These are phyloP conservation scores for Mycosphaerelloides madeirae DNA, from an alignment of 2,329 filamentous ascomycete genomes.

Conservation along the genomic window DNA sequence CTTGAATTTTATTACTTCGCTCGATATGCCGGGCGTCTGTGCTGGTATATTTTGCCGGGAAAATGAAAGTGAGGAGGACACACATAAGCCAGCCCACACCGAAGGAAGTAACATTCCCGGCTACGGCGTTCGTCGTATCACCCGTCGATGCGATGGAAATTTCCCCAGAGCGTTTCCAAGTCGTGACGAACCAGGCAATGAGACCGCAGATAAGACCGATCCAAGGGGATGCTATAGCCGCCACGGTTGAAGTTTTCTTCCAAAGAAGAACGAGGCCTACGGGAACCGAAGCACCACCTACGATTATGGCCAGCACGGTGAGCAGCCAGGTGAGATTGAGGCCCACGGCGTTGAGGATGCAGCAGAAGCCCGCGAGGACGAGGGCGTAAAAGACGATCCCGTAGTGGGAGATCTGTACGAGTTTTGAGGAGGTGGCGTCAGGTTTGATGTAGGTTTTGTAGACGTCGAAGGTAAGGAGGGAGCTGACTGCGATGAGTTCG, in stretches of 20 bases:
- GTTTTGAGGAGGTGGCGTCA: constrained; percentile 31
- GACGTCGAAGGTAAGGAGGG: constrained; percentile 41
- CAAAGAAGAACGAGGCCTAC: constrained; percentile 43
- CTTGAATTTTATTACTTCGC: constrained; percentile 36
- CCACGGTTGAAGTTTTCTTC: constrained; percentile 43
- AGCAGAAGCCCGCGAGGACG: constrained; percentile 38
- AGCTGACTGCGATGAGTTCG: constrained; percentile 33
- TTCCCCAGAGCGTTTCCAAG: constrained; percentile 34
- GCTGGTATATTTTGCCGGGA: constrained; percentile 35
- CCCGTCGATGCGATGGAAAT: constrained; percentile 39
- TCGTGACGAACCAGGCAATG: constrained; percentile 41
- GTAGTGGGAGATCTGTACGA: constrained; percentile 39
- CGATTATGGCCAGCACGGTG: constrained; percentile 38
- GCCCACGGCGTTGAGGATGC: constrained; percentile 36
- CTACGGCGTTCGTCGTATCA: constrained; percentile 35
- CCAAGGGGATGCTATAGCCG: constrained; percentile 44
- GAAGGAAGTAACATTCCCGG: constrained; percentile 30
- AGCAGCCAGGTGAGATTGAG: constrained; percentile 41
- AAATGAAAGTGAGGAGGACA: constrained; percentile 35
- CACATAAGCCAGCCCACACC: constrained; percentile 33
- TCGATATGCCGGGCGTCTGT: constrained; percentile 38
- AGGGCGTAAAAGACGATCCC: constrained; percentile 39
- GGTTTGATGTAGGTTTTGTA: constrained; percentile 42
- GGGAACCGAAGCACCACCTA: constrained; percentile 43
- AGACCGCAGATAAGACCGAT: constrained; percentile 43